Base-by-base conservation (phyloP, 441 rosid species). In the Syzygium syzygioides region DNA sequence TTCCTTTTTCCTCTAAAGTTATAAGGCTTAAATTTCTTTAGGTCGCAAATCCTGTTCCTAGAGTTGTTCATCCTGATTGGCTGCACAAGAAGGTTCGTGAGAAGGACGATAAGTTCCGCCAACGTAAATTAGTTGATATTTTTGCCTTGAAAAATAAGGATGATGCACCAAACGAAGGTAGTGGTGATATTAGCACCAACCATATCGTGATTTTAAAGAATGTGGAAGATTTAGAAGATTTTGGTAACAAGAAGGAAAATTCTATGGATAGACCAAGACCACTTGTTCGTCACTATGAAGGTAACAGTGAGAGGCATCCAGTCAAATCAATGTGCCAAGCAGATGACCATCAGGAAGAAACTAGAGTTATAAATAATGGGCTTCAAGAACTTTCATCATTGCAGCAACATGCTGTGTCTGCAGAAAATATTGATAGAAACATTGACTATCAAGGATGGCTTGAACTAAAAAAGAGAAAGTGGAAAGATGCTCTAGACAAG, bases 41-140 rank as follows among this genome's bases (percentile, higher is more conserved):
- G 99, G 97, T 98, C 90, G 90, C 93, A 88, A 98, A 98, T 95
- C 99, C 99, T 66, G 99, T 98, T 55, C 99, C 99, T 89, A 94
- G 99, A 92, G 99, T 98, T 60, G 93, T 92, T 93, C 99, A 98
- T 92, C 99, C 99, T 89, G 99, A 98, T 90, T 98, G 99, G 99
- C 95, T 98, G 91, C 97, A 96, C 89, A 98, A 96, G 94, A 98
- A 94, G 94, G 96, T 97, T 86, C 98, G 97, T 71, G 99, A 97
- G 92, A 97, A 96, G 93, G 98, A 97, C 15, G 99, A 98, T 91
- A 97, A 94, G 89, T 94, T 96, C 91, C 99, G 96, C 90, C 99
- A 98, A 91, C 92, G 96, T 91, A 98, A 96, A 92, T 91, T 98
- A 88, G 95, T 89, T 90, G 98, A 97, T 92, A 95, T 96, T 88